A percentile compares a stretch with the other conserved stretches of the same genome.
These are phyloP conservation scores for Solanum sparsipilum DNA, from an alignment of 257 asterid genomes.

Conservation along the genomic window DNA sequence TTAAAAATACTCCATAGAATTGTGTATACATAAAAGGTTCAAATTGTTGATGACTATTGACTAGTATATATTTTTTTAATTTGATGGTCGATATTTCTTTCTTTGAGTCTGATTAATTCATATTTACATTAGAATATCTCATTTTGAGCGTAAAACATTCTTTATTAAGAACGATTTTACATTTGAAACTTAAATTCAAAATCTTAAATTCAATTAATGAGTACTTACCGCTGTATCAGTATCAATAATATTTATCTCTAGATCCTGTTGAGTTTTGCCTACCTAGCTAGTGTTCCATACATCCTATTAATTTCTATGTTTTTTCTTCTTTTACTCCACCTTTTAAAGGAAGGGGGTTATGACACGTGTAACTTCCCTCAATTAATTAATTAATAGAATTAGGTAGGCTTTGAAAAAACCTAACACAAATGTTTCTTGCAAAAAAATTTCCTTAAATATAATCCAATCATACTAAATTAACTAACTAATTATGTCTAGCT, in stretches of 20 bases:
- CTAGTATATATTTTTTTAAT: neutral
- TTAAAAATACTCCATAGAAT: neutral
- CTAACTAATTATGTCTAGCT: neutral
- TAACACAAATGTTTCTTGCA: neutral
- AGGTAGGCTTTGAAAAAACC: neutral
- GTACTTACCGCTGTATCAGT: no score
- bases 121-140: accelerated
- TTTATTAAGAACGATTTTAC: no score
- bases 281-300: neutral
- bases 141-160: neutral
- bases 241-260: no score
- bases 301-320: neutral
- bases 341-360: neutral
- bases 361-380: neutral
- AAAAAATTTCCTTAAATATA: neutral
- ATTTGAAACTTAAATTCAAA: no score
- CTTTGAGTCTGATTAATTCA: neutral
- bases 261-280: neutral
- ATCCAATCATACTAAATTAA: neutral
- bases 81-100: accelerated
- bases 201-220: no score
- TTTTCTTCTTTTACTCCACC: neutral
- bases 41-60: neutral
- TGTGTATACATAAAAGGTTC: neutral
- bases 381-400: neutral